These are phyloP conservation scores for Pisolithus tinctorius DNA, from an alignment of 768 basidiomycete species.

Conservation along the genomic window DNA sequence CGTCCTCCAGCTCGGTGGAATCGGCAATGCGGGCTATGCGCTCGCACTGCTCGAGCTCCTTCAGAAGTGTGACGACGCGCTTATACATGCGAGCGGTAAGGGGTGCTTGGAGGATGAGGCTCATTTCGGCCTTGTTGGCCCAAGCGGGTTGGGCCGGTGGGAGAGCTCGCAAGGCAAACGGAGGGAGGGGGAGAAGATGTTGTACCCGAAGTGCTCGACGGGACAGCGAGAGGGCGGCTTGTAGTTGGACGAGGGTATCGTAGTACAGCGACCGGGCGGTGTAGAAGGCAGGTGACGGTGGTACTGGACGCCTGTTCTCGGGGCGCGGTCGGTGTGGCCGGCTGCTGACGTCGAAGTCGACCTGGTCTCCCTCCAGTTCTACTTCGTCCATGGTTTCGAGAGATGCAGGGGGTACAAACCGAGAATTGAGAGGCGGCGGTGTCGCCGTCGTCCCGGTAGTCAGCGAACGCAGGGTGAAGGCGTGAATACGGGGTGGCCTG, in stretches of 20 bases:
- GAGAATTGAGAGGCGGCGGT: constrained; percentile 5
- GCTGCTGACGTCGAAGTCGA: neutral
- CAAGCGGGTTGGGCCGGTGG: constrained; percentile 58
- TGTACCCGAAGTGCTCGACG: constrained; percentile 54
- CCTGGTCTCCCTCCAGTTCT: neutral
- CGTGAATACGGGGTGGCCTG: constrained; percentile 4
- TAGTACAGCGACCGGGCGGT: constrained; percentile 71
- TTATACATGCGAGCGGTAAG: constrained; percentile 71
- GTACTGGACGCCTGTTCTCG: constrained; percentile 22
- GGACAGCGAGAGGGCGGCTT: constrained; percentile 52
- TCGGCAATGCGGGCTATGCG: constrained; percentile 56
- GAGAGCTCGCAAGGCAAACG: constrained; percentile 53
- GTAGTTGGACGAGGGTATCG: constrained; percentile 62
- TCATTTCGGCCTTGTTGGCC: constrained; percentile 60
- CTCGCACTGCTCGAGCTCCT: constrained; percentile 57
- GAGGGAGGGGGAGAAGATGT: constrained; percentile 75
- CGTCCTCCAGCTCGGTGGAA: constrained; percentile 45
- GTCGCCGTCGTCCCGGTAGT: constrained; percentile 2
- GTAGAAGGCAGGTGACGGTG: constrained; percentile 76
- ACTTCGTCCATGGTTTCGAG: constrained; percentile 7
- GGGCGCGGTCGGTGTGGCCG: neutral
- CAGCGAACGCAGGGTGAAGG: constrained; percentile 6
- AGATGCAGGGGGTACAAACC: constrained; percentile 22
- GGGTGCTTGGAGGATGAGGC: constrained; percentile 44
- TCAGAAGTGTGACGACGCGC: constrained; percentile 52